These are phyloP conservation scores for Pythium inflatum DNA, from an alignment of 352 stramenopile genomes.

Conservation along the genomic window DNA sequence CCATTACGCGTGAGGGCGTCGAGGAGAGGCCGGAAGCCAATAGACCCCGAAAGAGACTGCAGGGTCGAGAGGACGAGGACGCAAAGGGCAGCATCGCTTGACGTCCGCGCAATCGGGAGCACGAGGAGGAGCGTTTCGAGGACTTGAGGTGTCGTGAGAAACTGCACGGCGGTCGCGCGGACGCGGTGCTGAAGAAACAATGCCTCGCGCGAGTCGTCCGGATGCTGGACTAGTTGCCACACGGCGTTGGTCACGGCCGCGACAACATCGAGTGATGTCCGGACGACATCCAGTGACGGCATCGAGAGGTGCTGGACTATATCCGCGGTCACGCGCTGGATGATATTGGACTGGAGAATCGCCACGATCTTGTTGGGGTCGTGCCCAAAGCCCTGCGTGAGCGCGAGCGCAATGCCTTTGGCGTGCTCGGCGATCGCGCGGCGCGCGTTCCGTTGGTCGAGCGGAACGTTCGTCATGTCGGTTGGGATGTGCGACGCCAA, in stretches of 20 bases:
- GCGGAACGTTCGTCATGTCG: constrained; percentile 6
- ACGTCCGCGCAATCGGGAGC: constrained; percentile 11
- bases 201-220: background rate
- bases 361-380: constrained; percentile 56
- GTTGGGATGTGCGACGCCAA: constrained; percentile 48
- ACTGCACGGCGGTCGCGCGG: constrained; percentile 5
- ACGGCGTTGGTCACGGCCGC: constrained; percentile 21
- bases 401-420: constrained; percentile 54
- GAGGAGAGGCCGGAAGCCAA: constrained; percentile 60
- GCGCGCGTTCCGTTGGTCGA: constrained; percentile 1
- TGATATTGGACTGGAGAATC: constrained; percentile 65
- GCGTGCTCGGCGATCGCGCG: constrained; percentile 53
- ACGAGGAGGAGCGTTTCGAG: constrained; percentile 28
- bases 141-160: constrained; percentile 24
- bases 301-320: constrained; percentile 26
- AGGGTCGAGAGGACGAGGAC: constrained; percentile 51
- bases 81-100: constrained; percentile 30
- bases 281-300: background rate
- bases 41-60: constrained; percentile 41
- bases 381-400: constrained; percentile 38
- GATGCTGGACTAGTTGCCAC: constrained; percentile 1
- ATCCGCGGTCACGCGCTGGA: constrained; percentile 50
- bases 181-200: constrained; percentile 18
- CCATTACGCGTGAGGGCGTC: constrained; percentile 60
- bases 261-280: constrained; percentile 20